Evolutionary conservation across 148 eudicot species (phyloP), one percentile per base, ranked within the genome.

Genomic region (Cornus suecica): DNA sequence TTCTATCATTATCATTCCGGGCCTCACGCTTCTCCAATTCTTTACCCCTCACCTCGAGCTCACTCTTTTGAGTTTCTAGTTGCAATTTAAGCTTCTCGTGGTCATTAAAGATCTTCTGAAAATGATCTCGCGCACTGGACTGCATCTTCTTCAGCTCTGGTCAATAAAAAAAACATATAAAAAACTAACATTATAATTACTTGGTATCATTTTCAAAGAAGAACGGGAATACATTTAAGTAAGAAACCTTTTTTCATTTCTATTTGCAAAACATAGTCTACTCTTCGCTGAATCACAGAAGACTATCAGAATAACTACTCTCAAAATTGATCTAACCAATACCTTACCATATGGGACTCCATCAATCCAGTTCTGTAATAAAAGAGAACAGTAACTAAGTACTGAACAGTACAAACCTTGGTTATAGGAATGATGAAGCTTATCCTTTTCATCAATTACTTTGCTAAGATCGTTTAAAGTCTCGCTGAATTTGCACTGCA

Each of bases 21-120:
- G 89, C 88, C 82, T 95, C 97, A 66, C 99, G 99, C 80, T 88
- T 81, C 84, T 89, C 94, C 86, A 95, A 83, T 74, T 91, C 94
- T 70, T 87, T 83, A 69, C 89, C 92, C 28, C 94, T 90, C 58
- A 85, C 28, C 73, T 91, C 99, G 32, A 92, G 97, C 66, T 85
- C 91, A 77, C 64, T 79, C 78, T 79, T 88, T 82, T 91, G 87
- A 67, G 81, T 80, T 80, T 95, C 97, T 66, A 95, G 66, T 82
- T 88, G 94, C 79, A 68, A 20, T 84, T 95, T 95, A 54, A 91
- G 85, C 91, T 90, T 95, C 65, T 81, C 86, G 70, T 95, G 99
- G 68, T 92, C 99, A 75, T 85, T 87, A 54, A 87, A 88, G 37
- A 92, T 92, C 87, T 85, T 95, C 84, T 85, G 88, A 65, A 88